phyloP scores from a whole-genome alignment of 495 filamentous ascomycete species.

The Friedmanniomyces simplex region DNA sequence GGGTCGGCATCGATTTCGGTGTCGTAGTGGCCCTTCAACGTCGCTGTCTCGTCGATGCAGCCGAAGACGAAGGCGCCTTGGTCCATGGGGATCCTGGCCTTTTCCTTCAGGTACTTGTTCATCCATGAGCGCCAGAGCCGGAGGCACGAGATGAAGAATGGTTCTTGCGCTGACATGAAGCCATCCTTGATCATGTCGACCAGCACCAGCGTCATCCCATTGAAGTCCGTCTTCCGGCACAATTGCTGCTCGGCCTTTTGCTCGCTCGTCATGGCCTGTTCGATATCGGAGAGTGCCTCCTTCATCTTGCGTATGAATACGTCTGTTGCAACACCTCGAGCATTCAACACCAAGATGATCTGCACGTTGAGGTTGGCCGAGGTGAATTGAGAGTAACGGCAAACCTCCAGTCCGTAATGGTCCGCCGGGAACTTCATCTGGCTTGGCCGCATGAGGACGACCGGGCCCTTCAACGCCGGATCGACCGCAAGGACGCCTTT shows the following conservation, averaged over 20 bases:
- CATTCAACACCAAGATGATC: slow-evolving; percentile 71
- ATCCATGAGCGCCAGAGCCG: slow-evolving; percentile 28
- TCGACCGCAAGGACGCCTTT: slow-evolving; percentile 78
- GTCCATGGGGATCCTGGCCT: slow-evolving; percentile 73
- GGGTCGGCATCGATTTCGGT: slow-evolving; percentile 16
- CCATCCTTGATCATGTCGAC: slow-evolving; percentile 66
- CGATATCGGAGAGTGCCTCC: slow-evolving; percentile 51
- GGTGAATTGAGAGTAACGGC: slow-evolving; percentile 64
- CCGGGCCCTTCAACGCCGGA: slow-evolving; percentile 23
- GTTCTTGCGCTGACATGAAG: slow-evolving; percentile 66
- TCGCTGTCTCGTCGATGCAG: slow-evolving; percentile 72
- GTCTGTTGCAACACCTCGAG: slow-evolving; percentile 57
- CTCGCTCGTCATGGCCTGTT: slow-evolving; percentile 56
- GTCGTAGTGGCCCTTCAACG: slow-evolving; percentile 57
- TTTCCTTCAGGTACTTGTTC: slow-evolving; percentile 65
- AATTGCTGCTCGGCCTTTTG: slow-evolving; percentile 54
- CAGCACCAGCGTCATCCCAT: slow-evolving; percentile 63
- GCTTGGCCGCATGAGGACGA: slow-evolving; percentile 63
- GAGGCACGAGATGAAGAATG: slow-evolving; percentile 64
- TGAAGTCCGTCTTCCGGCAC: slow-evolving; percentile 69
- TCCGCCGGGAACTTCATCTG: slow-evolving; percentile 78
- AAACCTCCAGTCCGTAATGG: slow-evolving; percentile 69
- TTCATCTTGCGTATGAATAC: slow-evolving; percentile 59
- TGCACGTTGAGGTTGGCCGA: slow-evolving; percentile 78
- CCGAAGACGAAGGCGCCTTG: slow-evolving; percentile 83